These are phyloP conservation scores for Gremmenia infestans DNA, from an alignment of 2,329 filamentous ascomycete genomes.

Conservation along the genomic window DNA sequence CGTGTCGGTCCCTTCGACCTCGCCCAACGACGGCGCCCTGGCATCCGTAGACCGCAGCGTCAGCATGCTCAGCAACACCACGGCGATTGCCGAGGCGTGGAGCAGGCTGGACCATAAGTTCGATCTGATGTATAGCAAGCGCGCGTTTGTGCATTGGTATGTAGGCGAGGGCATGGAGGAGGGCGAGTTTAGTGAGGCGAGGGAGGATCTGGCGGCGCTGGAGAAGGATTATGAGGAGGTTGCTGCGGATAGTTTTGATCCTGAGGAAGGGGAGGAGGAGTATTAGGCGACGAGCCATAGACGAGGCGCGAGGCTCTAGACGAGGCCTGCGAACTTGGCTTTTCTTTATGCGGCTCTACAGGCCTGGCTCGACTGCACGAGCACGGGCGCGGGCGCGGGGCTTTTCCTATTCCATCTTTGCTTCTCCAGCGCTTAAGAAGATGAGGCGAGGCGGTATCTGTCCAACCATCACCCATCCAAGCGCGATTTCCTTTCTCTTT, in stretches of 20 bases:
- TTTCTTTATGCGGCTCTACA: not conserved
- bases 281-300: constrained; percentile 19
- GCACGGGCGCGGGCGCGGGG: no score
- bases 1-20: constrained; percentile 41
- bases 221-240: constrained; percentile 64
- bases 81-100: constrained; percentile 63
- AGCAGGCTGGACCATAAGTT: constrained; percentile 61
- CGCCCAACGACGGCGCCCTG: constrained; percentile 40
- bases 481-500: not conserved
- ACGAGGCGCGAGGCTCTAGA: not conserved
- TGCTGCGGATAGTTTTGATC: constrained; percentile 48
- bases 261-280: constrained; percentile 41
- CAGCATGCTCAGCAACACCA: constrained; percentile 63
- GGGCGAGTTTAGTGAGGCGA: constrained; percentile 61
- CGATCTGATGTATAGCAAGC: constrained; percentile 66
- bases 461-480: not conserved
- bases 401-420: no score
- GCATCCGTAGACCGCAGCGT: constrained; percentile 50
- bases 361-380: not conserved
- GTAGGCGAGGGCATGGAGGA: constrained; percentile 68
- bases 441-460: not conserved
- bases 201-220: constrained; percentile 60
- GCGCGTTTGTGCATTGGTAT: constrained; percentile 68
- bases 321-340: not conserved
- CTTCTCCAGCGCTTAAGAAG: no score